A percentile compares a stretch with the other conserved stretches of the same genome.
phyloP scores from a whole-genome alignment of 306 rosid species.

The Lathyrus oleraceus region DNA sequence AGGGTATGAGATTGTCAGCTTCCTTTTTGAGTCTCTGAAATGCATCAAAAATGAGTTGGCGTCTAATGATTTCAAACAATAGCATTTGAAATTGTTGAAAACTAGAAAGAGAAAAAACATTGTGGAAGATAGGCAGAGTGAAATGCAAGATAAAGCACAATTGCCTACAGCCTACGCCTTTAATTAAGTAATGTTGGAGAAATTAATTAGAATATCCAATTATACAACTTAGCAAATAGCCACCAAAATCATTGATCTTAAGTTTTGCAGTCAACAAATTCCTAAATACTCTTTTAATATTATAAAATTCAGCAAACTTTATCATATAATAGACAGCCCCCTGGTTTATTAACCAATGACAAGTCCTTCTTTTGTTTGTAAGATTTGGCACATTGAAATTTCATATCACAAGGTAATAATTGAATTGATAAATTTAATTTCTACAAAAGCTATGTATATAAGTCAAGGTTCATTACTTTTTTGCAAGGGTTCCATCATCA shows the following conservation, averaged over 20 bases:
- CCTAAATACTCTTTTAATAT: slow-evolving; percentile 10
- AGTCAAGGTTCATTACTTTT: no score
- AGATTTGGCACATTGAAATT: neutral
- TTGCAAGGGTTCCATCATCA: no score
- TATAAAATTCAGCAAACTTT: neutral
- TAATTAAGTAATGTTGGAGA: slow-evolving; percentile 16
- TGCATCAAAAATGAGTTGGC: slow-evolving; percentile 39
- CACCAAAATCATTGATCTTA: slow-evolving; percentile 23
- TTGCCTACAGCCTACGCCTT: neutral
- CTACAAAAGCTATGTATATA: no score
- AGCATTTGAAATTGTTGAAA: slow-evolving; percentile 13
- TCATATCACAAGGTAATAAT: neutral
- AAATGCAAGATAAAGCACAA: slow-evolving; percentile 23
- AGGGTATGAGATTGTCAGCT: slow-evolving; percentile 97
- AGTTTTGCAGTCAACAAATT: neutral
- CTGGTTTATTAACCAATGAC: no score
- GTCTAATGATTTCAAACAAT: slow-evolving; percentile 32
- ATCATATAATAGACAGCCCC: neutral
- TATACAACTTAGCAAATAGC: slow-evolving; percentile 21
- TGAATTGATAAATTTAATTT: neutral
- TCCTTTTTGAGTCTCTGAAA: slow-evolving; percentile 82
- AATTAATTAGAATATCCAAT: slow-evolving; percentile 24
- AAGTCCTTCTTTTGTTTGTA: no score
- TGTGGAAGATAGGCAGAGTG: slow-evolving; percentile 16
- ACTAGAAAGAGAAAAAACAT: slow-evolving; percentile 9